Conservation (phyloP, 768 basidiomycete genomes). For the Coprinopsis cinerea region DNA sequence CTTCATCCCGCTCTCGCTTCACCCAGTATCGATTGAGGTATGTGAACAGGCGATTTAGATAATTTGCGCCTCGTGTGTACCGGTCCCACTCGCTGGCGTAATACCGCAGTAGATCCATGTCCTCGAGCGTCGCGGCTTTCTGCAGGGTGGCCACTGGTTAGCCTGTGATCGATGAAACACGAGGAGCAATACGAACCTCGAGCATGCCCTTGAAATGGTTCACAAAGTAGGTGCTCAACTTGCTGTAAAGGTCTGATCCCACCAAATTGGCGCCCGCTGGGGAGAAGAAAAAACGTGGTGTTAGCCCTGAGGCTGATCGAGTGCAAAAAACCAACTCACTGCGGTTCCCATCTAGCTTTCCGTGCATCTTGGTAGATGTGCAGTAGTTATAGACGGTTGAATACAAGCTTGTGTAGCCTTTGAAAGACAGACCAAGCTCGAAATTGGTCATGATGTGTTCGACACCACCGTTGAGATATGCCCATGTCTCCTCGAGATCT, state of each 20-base stretch:
- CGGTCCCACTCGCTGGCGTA: constrained; percentile 94
- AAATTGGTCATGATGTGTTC: constrained; percentile 91
- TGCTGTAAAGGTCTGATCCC: constrained; percentile 95
- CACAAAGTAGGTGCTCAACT: constrained; percentile 86
- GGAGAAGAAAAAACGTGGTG: neutral
- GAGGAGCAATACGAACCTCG: constrained; percentile 25
- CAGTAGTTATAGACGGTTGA: constrained; percentile 99
- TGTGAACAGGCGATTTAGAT: constrained; percentile 93
- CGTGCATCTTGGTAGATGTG: constrained; percentile 82
- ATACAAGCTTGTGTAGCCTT: constrained; percentile 74
- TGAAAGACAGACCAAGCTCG: constrained; percentile 69
- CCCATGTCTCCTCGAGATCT: constrained; percentile 85
- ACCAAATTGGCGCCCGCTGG: constrained; percentile 92
- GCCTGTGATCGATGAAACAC: neutral
- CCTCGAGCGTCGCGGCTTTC: constrained; percentile 78
- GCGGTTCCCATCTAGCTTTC: constrained; percentile 55
- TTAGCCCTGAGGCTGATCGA: neutral
- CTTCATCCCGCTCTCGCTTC: constrained; percentile 96
- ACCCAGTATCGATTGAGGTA: constrained; percentile 99
- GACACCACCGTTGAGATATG: constrained; percentile 74
- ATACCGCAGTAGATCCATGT: constrained; percentile 87
- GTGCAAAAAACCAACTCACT: constrained; percentile 45
- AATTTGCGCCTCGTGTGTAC: constrained; percentile 96
- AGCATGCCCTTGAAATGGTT: constrained; percentile 74
- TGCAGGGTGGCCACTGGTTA: constrained; percentile 25